Conservation (phyloP, 192 early-diverging fungal genomes). For the Entophlyctis helioformis region DNA sequence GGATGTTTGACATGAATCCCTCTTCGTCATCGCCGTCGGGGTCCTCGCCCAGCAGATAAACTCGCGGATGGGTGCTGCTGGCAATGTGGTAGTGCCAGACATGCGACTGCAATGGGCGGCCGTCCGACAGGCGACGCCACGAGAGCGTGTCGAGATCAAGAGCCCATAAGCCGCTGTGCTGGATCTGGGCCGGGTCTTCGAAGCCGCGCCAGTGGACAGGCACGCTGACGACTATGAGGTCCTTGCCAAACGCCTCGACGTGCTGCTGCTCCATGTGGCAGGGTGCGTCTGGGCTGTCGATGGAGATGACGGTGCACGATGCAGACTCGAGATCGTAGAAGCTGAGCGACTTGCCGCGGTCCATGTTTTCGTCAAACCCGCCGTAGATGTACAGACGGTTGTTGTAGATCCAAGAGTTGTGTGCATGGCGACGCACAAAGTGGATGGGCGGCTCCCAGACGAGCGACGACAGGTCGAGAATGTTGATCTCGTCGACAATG, state of each 20-base stretch:
- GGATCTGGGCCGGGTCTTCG: constrained; percentile 17
- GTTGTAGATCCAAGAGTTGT: constrained; percentile 42
- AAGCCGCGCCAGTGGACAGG: constrained; percentile 21
- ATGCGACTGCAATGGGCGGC: constrained; percentile 11
- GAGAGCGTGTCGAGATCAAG: constrained; percentile 41
- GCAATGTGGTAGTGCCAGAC: constrained; percentile 47
- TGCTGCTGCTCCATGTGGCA: constrained; percentile 47
- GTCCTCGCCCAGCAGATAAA: constrained; percentile 33
- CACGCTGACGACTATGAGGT: constrained; percentile 43
- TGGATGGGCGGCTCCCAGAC: constrained; percentile 41
- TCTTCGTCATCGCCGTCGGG: constrained; percentile 39
- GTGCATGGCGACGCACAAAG: constrained; percentile 39
- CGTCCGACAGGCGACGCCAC: constrained; percentile 34
- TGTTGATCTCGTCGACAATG: constrained; percentile 28
- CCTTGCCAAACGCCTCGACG: constrained; percentile 45
- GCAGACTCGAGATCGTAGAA: constrained; percentile 39
- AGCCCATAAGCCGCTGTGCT: constrained; percentile 30
- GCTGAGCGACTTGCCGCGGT: constrained; percentile 34
- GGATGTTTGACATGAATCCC: constrained; percentile 39
- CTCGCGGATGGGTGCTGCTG: constrained; percentile 3
- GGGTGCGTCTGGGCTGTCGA: constrained; percentile 34
- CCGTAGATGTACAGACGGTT: constrained; percentile 47
- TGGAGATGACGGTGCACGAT: constrained; percentile 30
- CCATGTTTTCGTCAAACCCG: constrained; percentile 44
- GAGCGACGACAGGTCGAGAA: constrained; percentile 44